Conservation (phyloP, 768 basidiomycete genomes). For the Agaricus blazei region DNA sequence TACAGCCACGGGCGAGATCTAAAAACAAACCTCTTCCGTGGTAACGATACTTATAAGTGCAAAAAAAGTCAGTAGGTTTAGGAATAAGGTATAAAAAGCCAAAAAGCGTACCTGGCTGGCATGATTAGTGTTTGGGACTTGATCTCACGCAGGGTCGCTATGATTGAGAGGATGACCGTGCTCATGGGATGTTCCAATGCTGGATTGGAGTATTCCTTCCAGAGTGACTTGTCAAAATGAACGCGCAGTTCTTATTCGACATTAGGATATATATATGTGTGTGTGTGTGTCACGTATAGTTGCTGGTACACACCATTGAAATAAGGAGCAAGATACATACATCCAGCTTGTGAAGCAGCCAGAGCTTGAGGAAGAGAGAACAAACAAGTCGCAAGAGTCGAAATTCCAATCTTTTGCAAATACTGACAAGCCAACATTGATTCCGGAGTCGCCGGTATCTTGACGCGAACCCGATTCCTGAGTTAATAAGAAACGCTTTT, state of each 20-base stretch:
- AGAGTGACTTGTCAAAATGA: slow-evolving; percentile 36
- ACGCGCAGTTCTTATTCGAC: slow-evolving; percentile 34
- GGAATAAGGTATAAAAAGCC: background rate
- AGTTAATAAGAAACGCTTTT: no score
- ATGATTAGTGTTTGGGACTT: slow-evolving; percentile 38
- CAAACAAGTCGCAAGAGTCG: slow-evolving; percentile 49
- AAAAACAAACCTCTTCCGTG: background rate
- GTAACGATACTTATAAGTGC: background rate
- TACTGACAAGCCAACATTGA: slow-evolving; percentile 43
- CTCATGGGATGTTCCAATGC: slow-evolving; percentile 37
- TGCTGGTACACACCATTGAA: slow-evolving; percentile 38
- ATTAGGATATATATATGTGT: background rate
- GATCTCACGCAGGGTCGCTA: slow-evolving; percentile 29
- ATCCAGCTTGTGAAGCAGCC: slow-evolving; percentile 48
- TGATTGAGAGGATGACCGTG: slow-evolving; percentile 31
- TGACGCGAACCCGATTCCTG: slow-evolving; percentile 50
- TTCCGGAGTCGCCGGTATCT: slow-evolving; percentile 53
- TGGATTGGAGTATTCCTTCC: slow-evolving; percentile 33
- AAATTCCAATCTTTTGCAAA: slow-evolving; percentile 39
- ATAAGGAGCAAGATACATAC: slow-evolving; percentile 50
- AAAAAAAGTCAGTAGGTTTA: background rate
- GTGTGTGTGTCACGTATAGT: background rate
- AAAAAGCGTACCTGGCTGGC: slow-evolving; percentile 38
- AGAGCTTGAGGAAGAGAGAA: slow-evolving; percentile 53
- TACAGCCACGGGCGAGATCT: background rate